Evolutionary conservation across 2,329 filamentous ascomycete genomes (phyloP).

Genomic region (Aspergillus unguis): DNA sequence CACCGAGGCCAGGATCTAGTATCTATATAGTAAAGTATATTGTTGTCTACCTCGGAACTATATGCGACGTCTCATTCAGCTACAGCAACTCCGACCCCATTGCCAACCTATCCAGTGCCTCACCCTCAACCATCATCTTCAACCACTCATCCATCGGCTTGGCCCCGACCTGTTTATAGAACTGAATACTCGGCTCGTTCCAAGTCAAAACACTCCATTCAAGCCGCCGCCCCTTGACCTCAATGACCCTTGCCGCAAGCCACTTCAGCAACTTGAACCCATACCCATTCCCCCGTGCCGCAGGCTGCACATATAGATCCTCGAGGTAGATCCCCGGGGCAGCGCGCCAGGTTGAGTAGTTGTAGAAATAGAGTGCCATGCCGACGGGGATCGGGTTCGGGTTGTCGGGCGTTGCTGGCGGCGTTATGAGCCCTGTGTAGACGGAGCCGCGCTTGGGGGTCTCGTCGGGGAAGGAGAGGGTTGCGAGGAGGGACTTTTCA

Average conservation of each 20-base stretch:
- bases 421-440: constrained; percentile 68
- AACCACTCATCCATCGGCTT: constrained; percentile 48
- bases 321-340: constrained; percentile 87
- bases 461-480: constrained; percentile 70
- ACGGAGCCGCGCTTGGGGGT: constrained; percentile 58
- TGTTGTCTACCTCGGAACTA: neutral
- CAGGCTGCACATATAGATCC: constrained; percentile 77
- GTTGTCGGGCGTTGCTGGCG: constrained; percentile 45
- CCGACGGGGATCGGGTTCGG: constrained; percentile 53
- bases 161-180: constrained; percentile 61
- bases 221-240: constrained; percentile 68
- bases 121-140: constrained; percentile 50
- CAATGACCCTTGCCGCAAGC: constrained; percentile 74
- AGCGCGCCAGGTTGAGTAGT: constrained; percentile 92
- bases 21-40: neutral
- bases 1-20: neutral
- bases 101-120: constrained; percentile 42
- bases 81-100: constrained; percentile 12
- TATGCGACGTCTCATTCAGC: neutral
- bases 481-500: constrained; percentile 65
- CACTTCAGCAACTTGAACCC: constrained; percentile 71
- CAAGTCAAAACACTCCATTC: constrained; percentile 92
- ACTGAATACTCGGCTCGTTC: constrained; percentile 86
- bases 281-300: constrained; percentile 71
- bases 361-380: constrained; percentile 92